Percentiles rank a stretch among this genome's conserved stretches.
These are phyloP conservation scores for Fusarium tanahbumbuense DNA, from an alignment of 2,329 filamentous ascomycete genomes.

Conservation along the genomic window DNA sequence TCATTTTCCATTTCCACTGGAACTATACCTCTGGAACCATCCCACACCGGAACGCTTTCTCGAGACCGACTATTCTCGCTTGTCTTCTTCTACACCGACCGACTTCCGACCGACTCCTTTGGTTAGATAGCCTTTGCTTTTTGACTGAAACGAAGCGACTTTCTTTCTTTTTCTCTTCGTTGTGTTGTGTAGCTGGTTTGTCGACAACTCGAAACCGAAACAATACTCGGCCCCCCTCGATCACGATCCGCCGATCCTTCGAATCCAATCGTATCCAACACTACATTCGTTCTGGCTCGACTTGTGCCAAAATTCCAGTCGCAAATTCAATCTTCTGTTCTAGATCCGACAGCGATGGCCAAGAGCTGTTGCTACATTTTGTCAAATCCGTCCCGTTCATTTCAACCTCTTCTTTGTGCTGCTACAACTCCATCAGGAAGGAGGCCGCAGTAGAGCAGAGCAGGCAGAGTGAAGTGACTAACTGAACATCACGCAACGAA, in stretches of 20 bases:
- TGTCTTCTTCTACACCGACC: slow-evolving; percentile 25
- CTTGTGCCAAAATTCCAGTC: slow-evolving; percentile 22
- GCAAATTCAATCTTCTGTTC: slow-evolving; percentile 28
- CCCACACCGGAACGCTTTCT: slow-evolving; percentile 24
- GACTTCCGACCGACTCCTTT: slow-evolving; percentile 17
- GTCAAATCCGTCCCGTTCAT: slow-evolving; percentile 20
- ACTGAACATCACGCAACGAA: slow-evolving; percentile 36
- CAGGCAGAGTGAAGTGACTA: slow-evolving; percentile 30
- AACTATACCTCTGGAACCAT: slow-evolving; percentile 22
- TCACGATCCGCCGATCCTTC: slow-evolving; percentile 22
- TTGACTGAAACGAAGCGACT: slow-evolving; percentile 7
- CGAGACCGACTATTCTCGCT: slow-evolving; percentile 30
- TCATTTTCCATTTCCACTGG: slow-evolving; percentile 30
- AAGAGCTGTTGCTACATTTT: slow-evolving; percentile 37
- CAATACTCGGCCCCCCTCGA: slow-evolving; percentile 12
- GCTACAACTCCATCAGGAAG: slow-evolving; percentile 32
- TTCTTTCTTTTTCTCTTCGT: slow-evolving; percentile 10
- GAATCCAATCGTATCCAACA: slow-evolving; percentile 4
- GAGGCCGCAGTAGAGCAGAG: slow-evolving; percentile 35
- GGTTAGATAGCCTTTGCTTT: slow-evolving; percentile 35
- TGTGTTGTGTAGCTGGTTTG: slow-evolving; percentile 18
- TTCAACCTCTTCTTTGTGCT: slow-evolving; percentile 25
- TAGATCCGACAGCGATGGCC: slow-evolving; percentile 44
- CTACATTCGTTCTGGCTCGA: slow-evolving; percentile 18
- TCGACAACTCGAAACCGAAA: slow-evolving; percentile 26